Evolutionary conservation across 2,329 filamentous ascomycete genomes (phyloP).

Genomic region (Geosmithia flava): DNA sequence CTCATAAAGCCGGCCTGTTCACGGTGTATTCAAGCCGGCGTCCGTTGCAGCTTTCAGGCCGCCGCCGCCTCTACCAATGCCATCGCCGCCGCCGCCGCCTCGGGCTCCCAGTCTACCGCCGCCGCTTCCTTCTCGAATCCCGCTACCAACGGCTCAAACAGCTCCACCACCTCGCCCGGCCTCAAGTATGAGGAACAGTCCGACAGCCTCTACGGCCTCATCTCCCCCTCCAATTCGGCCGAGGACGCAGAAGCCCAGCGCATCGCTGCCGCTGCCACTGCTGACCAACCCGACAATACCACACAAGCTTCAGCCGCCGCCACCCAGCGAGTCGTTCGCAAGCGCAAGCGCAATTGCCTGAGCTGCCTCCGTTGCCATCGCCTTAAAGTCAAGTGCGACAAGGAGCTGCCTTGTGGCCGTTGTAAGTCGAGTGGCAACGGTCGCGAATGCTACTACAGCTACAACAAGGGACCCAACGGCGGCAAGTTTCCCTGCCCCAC

Average conservation of each 20-base stretch:
- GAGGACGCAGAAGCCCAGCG: conserved; percentile 13
- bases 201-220: conserved; percentile 10
- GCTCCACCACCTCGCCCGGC: conserved; percentile 5
- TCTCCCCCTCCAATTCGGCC: conserved; percentile 14
- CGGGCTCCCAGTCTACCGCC: not conserved
- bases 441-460: conserved; percentile 21
- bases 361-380: conserved; percentile 22
- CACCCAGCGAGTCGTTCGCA: conserved; percentile 14
- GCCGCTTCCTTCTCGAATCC: not conserved
- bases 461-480: conserved; percentile 21
- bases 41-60: conserved; percentile 15
- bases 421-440: conserved; percentile 20
- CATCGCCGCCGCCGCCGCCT: not conserved
- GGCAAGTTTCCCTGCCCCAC: conserved; percentile 19
- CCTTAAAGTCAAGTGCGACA: conserved; percentile 24
- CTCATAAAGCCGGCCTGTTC: conserved; percentile 20
- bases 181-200: conserved; percentile 6
- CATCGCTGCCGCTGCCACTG: not conserved
- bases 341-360: conserved; percentile 21
- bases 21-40: conserved; percentile 18
- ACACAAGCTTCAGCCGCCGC: conserved; percentile 3
- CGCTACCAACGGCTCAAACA: not conserved
- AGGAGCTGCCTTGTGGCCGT: conserved; percentile 20
- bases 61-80: not conserved
- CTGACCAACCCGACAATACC: conserved; percentile 4